Evolutionary conservation across 2,329 filamentous ascomycete species (phyloP).

Genomic region (Neopestalotiopsis sp.): DNA sequence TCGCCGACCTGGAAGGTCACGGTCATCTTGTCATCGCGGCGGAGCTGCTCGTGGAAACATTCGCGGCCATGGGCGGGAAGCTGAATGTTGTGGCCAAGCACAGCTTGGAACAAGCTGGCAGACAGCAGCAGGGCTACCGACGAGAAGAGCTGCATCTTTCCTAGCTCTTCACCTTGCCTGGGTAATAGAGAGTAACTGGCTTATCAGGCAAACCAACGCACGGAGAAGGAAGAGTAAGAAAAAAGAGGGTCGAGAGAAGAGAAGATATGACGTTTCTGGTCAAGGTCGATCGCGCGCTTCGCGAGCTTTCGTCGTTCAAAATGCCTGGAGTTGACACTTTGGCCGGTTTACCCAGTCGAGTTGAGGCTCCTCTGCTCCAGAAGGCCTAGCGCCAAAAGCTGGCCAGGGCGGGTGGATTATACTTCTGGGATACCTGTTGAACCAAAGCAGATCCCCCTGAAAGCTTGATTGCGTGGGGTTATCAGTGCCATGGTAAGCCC

Average conservation of each 20-base stretch:
- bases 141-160: conserved; percentile 48
- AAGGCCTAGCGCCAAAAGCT: conserved; percentile 7
- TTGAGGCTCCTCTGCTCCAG: conserved; percentile 11
- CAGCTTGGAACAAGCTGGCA: conserved; percentile 52
- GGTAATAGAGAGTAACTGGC: background rate
- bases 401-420: background rate
- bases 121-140: conserved; percentile 56
- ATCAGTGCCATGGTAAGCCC: background rate
- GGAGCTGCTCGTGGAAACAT: conserved; percentile 95
- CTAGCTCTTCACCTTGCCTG: conserved; percentile 9
- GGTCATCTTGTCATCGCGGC: conserved; percentile 96
- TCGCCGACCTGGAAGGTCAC: conserved; percentile 98
- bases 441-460: background rate
- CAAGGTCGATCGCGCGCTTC: conserved; percentile 7
- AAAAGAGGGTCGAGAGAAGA: conserved; percentile 1
- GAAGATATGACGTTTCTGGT: conserved; percentile 12
- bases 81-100: conserved; percentile 91
- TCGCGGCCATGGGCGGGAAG: conserved; percentile 91
- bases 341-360: conserved; percentile 10
- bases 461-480: background rate
- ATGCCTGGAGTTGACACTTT: conserved; percentile 22
- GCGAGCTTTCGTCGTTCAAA: conserved; percentile 13
- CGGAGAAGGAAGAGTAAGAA: background rate
- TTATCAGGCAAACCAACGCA: background rate
- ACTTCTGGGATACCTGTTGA: conserved; percentile 13